A percentile compares a stretch with the other conserved stretches of the same genome.
Conservation (phyloP, 441 rosid species). For the Jatropha podagrica region DNA sequence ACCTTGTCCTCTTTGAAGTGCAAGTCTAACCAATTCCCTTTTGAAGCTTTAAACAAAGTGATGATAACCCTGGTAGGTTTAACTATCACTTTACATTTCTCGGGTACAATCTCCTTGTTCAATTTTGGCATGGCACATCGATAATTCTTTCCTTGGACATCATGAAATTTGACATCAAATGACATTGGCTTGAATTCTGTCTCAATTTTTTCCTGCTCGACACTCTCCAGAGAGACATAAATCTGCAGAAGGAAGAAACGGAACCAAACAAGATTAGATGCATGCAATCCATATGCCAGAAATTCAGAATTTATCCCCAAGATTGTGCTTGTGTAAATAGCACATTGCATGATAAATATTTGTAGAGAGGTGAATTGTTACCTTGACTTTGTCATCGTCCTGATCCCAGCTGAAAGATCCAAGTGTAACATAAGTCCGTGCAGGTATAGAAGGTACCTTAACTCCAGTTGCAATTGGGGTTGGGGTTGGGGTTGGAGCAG, state of each 20-base stretch:
- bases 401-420: constrained; percentile 95
- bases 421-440: constrained; percentile 49
- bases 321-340: neutral
- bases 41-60: constrained; percentile 66
- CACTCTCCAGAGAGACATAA: constrained; percentile 77
- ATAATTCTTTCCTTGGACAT: constrained; percentile 79
- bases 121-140: constrained; percentile 65
- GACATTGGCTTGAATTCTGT: constrained; percentile 66
- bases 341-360: neutral
- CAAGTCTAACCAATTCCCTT: constrained; percentile 89
- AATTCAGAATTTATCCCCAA: neutral
- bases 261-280: neutral
- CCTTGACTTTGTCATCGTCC: constrained; percentile 93
- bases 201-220: constrained; percentile 63
- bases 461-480: constrained; percentile 45
- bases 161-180: constrained; percentile 70
- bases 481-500: constrained; percentile 37
- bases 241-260: constrained; percentile 36
- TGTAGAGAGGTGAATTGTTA: constrained; percentile 18
- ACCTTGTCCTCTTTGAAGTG: constrained; percentile 93
- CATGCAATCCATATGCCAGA: too few relatives aligned
- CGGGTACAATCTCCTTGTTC: constrained; percentile 75
- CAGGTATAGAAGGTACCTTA: constrained; percentile 38
- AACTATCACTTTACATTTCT: constrained; percentile 67
- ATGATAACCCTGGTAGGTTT: constrained; percentile 72